Evolutionary conservation across 164 flowering plant genomes (phyloP).

Genomic region (Paratinospora sagittata): DNA sequence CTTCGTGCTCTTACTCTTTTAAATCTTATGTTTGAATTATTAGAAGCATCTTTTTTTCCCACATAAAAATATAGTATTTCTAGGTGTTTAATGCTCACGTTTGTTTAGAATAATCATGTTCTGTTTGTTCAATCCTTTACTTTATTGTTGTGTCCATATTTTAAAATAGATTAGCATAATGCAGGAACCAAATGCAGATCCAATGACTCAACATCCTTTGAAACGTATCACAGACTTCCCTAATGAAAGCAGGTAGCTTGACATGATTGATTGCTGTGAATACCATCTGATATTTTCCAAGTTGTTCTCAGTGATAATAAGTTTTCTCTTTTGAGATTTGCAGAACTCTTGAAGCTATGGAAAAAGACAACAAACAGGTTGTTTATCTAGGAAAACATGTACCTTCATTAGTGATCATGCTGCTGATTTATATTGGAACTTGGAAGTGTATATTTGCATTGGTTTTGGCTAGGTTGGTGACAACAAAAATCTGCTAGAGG

Average conservation of each 20-base stretch:
- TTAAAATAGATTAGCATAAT: slow-evolving; percentile 7
- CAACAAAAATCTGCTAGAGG: slow-evolving; percentile 22
- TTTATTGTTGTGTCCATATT: not conserved
- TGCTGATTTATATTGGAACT: not conserved
- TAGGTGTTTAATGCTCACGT: not conserved
- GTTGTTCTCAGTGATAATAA: slow-evolving; percentile 2
- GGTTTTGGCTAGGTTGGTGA: slow-evolving; percentile 25
- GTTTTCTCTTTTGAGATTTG: slow-evolving; percentile 13
- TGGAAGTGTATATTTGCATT: not conserved
- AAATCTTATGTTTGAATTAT: not conserved
- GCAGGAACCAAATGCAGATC: slow-evolving; percentile 40
- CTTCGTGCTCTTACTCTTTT: not conserved
- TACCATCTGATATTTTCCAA: not conserved
- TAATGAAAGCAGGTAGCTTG: slow-evolving; percentile 45
- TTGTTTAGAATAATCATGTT: not conserved
- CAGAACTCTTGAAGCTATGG: slow-evolving; percentile 34
- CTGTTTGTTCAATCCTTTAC: not conserved
- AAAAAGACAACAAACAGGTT: slow-evolving; percentile 34
- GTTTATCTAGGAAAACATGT: slow-evolving; percentile 9
- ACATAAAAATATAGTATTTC: not conserved
- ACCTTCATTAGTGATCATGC: not conserved
- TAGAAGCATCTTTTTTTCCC: not conserved
- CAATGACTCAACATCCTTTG: slow-evolving; percentile 28
- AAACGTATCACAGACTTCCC: slow-evolving; percentile 46
- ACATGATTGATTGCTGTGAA: not conserved